phyloP scores from a whole-genome alignment of 306 rosid genomes.

The Sechiopsis laciniata region DNA sequence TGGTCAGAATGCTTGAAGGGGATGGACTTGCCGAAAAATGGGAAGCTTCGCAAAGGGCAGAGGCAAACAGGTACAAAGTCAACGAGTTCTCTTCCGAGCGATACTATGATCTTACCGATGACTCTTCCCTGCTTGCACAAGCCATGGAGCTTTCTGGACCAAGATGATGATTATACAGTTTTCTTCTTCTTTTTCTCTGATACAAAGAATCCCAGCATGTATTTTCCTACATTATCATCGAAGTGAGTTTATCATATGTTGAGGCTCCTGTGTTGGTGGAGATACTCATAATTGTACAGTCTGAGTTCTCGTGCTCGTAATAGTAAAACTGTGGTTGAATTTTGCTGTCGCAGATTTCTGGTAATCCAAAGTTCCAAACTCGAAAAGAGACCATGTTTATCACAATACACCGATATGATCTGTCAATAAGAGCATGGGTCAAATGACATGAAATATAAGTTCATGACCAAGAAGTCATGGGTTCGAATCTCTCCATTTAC shows the following conservation, averaged over 20 bases:
- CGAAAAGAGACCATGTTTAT: neutral
- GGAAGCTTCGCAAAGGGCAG: constrained; percentile 87
- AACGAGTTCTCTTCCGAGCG: constrained; percentile 78
- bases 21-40: constrained; percentile 97
- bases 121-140: constrained; percentile 89
- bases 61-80: constrained; percentile 65
- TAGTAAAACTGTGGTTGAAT: constrained; percentile 35
- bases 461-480: too few species aligned
- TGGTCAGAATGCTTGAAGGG: constrained; percentile 95
- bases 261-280: constrained; percentile 28
- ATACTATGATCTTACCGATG: constrained; percentile 92
- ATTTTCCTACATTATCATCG: constrained; percentile 18
- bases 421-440: neutral
- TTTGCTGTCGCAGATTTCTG: constrained; percentile 20
- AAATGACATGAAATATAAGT: too few species aligned
- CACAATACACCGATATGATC: neutral
- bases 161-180: constrained; percentile 44
- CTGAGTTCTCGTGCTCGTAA: constrained; percentile 27
- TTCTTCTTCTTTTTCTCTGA: neutral
- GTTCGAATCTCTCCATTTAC: too few species aligned
- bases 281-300: constrained; percentile 42
- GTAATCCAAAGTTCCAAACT: neutral
- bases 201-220: constrained; percentile 14
- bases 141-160: constrained; percentile 99
- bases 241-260: constrained; percentile 37